Base-by-base conservation (phyloP, 2,329 filamentous ascomycete genomes). In the Cladosporium cucumerinum region DNA sequence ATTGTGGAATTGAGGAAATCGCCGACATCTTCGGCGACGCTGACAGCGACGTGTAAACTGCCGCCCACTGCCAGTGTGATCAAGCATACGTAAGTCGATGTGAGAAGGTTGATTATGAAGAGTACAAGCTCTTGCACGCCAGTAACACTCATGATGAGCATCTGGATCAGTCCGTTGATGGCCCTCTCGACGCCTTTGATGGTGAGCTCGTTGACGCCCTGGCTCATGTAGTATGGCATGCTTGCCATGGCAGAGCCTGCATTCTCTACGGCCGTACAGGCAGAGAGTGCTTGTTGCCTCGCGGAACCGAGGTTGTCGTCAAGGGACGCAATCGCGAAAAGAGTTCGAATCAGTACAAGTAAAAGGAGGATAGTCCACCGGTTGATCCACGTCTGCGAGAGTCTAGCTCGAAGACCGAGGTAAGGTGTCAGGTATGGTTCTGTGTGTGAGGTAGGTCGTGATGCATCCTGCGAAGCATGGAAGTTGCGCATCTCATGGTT, bases 321-420 rank as follows among this genome's bases (percentile, higher is more conserved):
- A 68, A 97, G 85, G 71, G 85, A 85, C 63, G 84, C 84, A 63
- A 94, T 86, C 43, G 93, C 87, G 66, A 98, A 82, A 61, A 99
- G 80, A 66, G 94, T 86, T 65, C 93, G 87, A 68, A 90, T 86
- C 61, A 99, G 87, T 64, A 98, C 89, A 62, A 99, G 87, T 66
- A 97, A 78, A 57, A 98, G 84, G 57, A 99, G 84, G 66, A 98
- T 84, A 46, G 95, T 98, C 95, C 95, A 99, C 78, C 91, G 87
- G 82, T 99, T 98, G 81, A 99, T 88, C 93, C 94, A 97, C 78
- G 96, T 85, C 82, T 99, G 95, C 61, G 95, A 98, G 72, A 98
- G 85, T 73, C 93, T 89, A 72, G 94, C 89, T 74, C 88, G 87
- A 74, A 97, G 87, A 72, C 93, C 93, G 68, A 99, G 90, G 78